These are phyloP conservation scores for Rhexocercosporidium sp. DNA, from an alignment of 2,329 filamentous ascomycete species.

Conservation along the genomic window DNA sequence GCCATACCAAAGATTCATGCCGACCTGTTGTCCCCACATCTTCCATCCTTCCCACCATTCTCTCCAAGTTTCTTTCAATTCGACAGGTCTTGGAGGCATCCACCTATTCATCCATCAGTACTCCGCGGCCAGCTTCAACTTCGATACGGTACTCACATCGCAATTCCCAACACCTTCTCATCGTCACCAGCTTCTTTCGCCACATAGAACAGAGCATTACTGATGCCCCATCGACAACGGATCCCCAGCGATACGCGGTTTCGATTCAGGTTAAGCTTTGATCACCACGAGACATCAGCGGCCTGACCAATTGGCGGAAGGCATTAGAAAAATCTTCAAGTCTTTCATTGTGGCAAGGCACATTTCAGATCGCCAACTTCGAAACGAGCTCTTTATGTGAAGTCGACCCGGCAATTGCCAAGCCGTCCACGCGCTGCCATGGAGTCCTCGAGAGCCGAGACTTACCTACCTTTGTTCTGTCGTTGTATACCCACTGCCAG, in stretches of 20 bases:
- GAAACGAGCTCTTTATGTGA: slow-evolving; percentile 20
- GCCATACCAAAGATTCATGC: slow-evolving; percentile 71
- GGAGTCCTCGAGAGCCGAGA: slow-evolving; percentile 15
- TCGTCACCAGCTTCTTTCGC: slow-evolving; percentile 60
- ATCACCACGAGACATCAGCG: slow-evolving; percentile 19
- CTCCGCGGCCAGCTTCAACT: neutral
- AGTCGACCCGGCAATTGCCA: slow-evolving; percentile 10
- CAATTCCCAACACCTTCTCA: slow-evolving; percentile 64
- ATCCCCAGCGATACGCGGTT: slow-evolving; percentile 49
- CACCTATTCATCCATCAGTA: slow-evolving; percentile 46
- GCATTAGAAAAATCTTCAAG: slow-evolving; percentile 16
- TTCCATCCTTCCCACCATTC: slow-evolving; percentile 68
- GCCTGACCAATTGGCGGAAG: neutral
- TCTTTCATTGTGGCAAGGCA: slow-evolving; percentile 14
- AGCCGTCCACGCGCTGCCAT: slow-evolving; percentile 4
- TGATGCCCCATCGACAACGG: slow-evolving; percentile 73
- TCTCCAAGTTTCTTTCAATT: slow-evolving; percentile 59
- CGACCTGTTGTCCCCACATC: slow-evolving; percentile 68
- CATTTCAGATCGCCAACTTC: neutral
- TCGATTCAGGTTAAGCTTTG: slow-evolving; percentile 33
- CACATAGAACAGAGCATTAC: slow-evolving; percentile 71
- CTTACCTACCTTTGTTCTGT: slow-evolving; percentile 61
- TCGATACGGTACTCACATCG: slow-evolving; percentile 52
- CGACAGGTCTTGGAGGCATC: slow-evolving; percentile 61
- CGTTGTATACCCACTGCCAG: slow-evolving; percentile 62